Base-by-base conservation (phyloP, 257 asterid genomes). In the Solanum pinnatisectum region DNA sequence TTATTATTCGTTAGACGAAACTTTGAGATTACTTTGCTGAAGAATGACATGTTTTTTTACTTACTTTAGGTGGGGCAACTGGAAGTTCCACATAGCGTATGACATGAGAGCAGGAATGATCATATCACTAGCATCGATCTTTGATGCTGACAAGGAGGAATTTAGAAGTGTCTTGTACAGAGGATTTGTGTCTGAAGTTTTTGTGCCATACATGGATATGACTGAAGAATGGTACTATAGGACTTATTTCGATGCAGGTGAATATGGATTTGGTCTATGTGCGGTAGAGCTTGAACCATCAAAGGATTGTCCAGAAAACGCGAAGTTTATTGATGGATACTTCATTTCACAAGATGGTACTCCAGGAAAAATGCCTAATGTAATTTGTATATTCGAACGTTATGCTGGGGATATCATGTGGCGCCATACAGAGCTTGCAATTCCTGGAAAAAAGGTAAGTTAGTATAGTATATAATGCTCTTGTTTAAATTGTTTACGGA, bases 201-300 rank as follows among this genome's bases (percentile, higher is more conserved):
- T 94, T 87, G 93, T 95, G 13, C 99, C 99, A 1, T 96, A 94
- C 90, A 94, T 94, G 96, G 98, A 96, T 90, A 25, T 94, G 20
- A 91, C 94, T 1, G 95, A 92, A 88, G 98, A 94, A 70, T 94
- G 98, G 99, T 94, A 94, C 89, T 92, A 81, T 70, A 88, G 94
- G 86, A 93, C 96, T 6, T 96, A 78, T 89, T 84, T 96, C 16
- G 98, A 96, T 90, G 91, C 90, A 3, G 99, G 98, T 2, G 98
- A 94, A 77, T 87, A 87, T 59, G 98, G 97, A 13, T 87, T 94
- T 3, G 97, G 98, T 36, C 88, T 92, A 33, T 85, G 25, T 71
- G 89, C 96, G 23, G 90, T 91, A 11, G 90, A 98, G 5, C 96
- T 96, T 30, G 91, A 87, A 71, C 93, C 98, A 4, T 89, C 68